phyloP scores from a whole-genome alignment of 176 grass and related monocot genomes.

The Eragrostis curvula region DNA sequence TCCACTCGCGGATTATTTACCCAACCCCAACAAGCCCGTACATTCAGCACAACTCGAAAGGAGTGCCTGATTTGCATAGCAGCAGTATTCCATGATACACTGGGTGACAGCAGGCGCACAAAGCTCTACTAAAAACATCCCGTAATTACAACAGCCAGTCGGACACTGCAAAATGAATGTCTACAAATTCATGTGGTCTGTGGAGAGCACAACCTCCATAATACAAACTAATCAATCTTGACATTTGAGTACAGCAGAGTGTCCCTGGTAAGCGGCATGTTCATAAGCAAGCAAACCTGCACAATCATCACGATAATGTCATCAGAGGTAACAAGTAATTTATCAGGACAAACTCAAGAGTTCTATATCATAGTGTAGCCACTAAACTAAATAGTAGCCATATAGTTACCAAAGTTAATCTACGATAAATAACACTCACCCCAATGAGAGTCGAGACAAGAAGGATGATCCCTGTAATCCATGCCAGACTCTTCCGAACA shows the following conservation, averaged over 20 bases:
- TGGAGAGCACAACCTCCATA: not conserved
- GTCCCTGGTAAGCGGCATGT: conserved; percentile 94
- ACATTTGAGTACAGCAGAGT: conserved; percentile 95
- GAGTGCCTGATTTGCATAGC: conserved; percentile 1
- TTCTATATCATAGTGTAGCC: not conserved
- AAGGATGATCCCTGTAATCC: conserved; percentile 93
- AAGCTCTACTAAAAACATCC: not conserved
- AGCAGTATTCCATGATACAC: conserved; percentile 28
- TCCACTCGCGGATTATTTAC: conserved; percentile 32
- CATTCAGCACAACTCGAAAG: conserved; percentile 17
- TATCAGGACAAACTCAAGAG: not conserved
- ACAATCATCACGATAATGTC: conserved; percentile 25
- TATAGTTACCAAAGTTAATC: not conserved
- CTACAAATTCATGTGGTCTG: conserved; percentile 1
- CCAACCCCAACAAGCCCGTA: conserved; percentile 4
- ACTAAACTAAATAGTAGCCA: not conserved
- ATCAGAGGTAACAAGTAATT: not conserved
- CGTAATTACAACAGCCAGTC: conserved; percentile 14
- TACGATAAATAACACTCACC: conserved; percentile 53
- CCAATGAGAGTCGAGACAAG: conserved; percentile 87
- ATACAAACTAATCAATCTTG: conserved; percentile 77
- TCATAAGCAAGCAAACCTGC: conserved; percentile 80
- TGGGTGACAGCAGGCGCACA: conserved; percentile 4
- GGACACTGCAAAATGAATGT: not conserved
- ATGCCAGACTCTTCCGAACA: conserved; percentile 79